Evolutionary conservation across 2,329 filamentous ascomycete genomes (phyloP), one percentile per base, ranked within the genome.

Genomic region (Exophiala alcalophila): DNA sequence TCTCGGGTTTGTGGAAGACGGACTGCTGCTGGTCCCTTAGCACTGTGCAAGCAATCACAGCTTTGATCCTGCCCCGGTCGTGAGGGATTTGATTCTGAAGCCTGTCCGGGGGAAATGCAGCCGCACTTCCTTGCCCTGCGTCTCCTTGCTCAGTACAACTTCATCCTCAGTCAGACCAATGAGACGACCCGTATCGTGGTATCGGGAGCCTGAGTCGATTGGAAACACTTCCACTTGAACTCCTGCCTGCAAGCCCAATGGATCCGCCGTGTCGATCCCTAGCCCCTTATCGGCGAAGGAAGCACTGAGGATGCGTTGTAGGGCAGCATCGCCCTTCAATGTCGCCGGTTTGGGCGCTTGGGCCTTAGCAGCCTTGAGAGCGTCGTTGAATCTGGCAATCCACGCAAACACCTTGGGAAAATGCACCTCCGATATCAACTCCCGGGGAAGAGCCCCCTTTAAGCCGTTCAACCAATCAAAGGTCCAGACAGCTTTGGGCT

Each of bases 391-490:
- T n/a, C 83, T 70, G 29, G 65, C 60, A 12, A 84, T 70, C 80
- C 81, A 87, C 1, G 74, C 73, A 57, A 77, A 83, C 0, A 79
- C 74, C 43, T 67, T 72, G 0, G 82, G 83, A 54, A 77, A 84
- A 26, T 63, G 65, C 12, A 61, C 60, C 10, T 66, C 57, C 2
- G 74, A 74, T 49, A 86, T 72, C 5, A 70, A 55, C 14, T 73
- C 67, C 34, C 65, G 44, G 3, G 77, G 73, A 32, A 85, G 67
- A 10, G 75, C 74, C 4, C 73, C 73, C 9, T 73, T 72, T 32
- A 85, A 65, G 8, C 63, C 65, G 2, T 64, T 60, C 2, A 86
- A 62, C 84, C 84, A 88, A 61, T 82, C 74, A 52, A 87, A 73
- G 0, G 76, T 71, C 80, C 80, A 86, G 9, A 83, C 65, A 29